These are phyloP conservation scores for Fusarium verrucosum DNA, from an alignment of 2,329 filamentous ascomycete species.

Conservation along the genomic window DNA sequence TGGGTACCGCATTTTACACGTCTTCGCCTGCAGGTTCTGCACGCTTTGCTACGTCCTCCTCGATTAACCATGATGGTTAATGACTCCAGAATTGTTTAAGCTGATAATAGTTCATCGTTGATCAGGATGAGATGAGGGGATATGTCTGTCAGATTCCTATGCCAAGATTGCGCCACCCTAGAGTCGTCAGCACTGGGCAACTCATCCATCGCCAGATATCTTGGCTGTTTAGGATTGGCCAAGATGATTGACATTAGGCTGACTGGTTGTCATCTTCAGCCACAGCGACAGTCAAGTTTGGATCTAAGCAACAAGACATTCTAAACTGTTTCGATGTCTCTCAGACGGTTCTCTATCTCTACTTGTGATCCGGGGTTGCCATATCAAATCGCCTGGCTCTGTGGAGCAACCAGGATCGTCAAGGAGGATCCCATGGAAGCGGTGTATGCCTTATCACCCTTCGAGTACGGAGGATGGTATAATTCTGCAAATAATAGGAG, in stretches of 20 bases:
- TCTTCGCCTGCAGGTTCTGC: constrained; percentile 21
- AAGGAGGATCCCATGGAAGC: rapidly evolving
- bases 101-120: too few relatives aligned
- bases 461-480: too few relatives aligned
- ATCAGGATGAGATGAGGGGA: background rate
- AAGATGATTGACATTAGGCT: background rate
- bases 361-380: background rate
- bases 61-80: constrained; percentile 18
- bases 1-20: constrained; percentile 24
- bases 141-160: constrained; percentile 1
- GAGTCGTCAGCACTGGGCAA: constrained; percentile 7
- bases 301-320: background rate
- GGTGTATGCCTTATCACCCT: rapidly evolving
- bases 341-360: background rate
- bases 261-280: background rate
- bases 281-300: background rate
- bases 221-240: background rate
- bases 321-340: background rate
- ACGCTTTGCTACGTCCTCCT: constrained; percentile 23
- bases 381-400: too few relatives aligned
- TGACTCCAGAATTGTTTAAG: background rate
- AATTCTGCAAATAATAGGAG: too few relatives aligned
- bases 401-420: background rate
- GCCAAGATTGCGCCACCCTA: constrained; percentile 23
- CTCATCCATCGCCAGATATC: background rate